A percentile compares a stretch with the other conserved stretches of the same genome.
Evolutionary conservation across 108 stramenopile genomes (phyloP).

Genomic region (Nitzschia sp.): DNA sequence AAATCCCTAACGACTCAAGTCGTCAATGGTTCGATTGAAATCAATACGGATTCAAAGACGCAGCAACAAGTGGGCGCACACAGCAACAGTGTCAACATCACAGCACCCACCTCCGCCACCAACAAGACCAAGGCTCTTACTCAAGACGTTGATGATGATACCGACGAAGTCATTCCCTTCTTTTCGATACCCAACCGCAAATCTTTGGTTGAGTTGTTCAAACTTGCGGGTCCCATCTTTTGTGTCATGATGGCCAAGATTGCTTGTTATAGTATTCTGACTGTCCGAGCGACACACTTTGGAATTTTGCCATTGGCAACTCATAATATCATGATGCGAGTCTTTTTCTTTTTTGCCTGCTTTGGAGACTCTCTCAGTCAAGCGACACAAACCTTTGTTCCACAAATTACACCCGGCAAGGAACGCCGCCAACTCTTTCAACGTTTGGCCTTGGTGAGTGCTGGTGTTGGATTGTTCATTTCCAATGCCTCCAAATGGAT

Average conservation of each 20-base stretch:
- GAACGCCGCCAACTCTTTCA: slow-evolving; percentile 15
- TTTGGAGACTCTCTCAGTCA: slow-evolving; percentile 89
- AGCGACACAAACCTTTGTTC: slow-evolving; percentile 89
- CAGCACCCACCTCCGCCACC: neutral
- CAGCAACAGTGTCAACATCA: neutral
- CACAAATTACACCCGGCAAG: slow-evolving; percentile 50
- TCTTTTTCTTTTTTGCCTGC: slow-evolving; percentile 93
- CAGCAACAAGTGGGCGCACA: neutral
- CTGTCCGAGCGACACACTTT: slow-evolving; percentile 70
- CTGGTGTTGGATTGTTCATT: slow-evolving; percentile 27
- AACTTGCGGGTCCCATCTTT: slow-evolving; percentile 85
- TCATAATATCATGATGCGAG: slow-evolving; percentile 85
- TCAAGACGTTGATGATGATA: neutral
- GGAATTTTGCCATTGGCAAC: slow-evolving; percentile 78
- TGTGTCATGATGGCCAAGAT: slow-evolving; percentile 79
- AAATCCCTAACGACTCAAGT: slow-evolving; percentile 4
- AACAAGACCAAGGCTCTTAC: neutral
- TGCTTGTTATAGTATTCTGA: slow-evolving; percentile 79
- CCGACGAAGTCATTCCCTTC: slow-evolving; percentile 45
- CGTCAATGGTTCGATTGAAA: neutral
- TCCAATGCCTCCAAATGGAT: slow-evolving; percentile 16
- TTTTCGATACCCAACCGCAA: slow-evolving; percentile 59
- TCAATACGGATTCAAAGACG: neutral
- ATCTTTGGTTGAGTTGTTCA: slow-evolving; percentile 56
- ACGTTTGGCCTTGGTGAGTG: slow-evolving; percentile 25